Base-by-base conservation (phyloP, 257 asterid genomes). In the Nicotiana sylvestris region DNA sequence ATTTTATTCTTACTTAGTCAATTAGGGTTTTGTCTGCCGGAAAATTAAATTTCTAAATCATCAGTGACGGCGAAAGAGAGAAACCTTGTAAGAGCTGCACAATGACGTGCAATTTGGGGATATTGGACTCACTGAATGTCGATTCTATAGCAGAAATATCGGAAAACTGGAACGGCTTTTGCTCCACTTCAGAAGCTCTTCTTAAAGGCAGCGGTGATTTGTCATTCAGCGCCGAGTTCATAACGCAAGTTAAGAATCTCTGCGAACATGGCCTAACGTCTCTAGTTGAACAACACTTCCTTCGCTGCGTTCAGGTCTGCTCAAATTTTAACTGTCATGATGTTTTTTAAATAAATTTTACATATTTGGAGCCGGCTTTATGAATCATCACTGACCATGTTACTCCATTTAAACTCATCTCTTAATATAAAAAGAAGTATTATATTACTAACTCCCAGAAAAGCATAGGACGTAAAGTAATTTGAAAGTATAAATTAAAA, bases 161-260 rank as follows among this genome's bases (percentile, higher is more conserved):
- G 84, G 88, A 82, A 35, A 90, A 92, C 88, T 96, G 99, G 99
- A 84, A 88, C 32, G 87, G 88, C 15, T 96, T 93, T 80, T 91
- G 94, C 90, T 81, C 39, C 55, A 86, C 89, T 15, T 81, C 92
- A 25, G 97, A 90, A 82, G 84, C 89, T 8, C 86, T 93, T 76
- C 86, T 92, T 2, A 81, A 86, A 33, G 92, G 92, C 68, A 89
- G 77, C 64, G 89, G 86, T 57, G 90, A 89, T 82, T 82, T 87
- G 39, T 88, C 90, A 64, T 81, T 82, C 46, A 82, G 89, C 43
- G 81, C 91, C 15, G 90, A 87, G 78, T 87, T 94, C 21, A 85
- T 78, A 84, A 81, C 87, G 56, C 89, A 83, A 56, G 89, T 89
- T 83, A 93, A 84, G 58, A 85, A 76, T 76, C 91, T 94, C 16